Evolutionary conservation across 2,329 filamentous ascomycete species (phyloP).

Genomic region (Verticillium nubilum): DNA sequence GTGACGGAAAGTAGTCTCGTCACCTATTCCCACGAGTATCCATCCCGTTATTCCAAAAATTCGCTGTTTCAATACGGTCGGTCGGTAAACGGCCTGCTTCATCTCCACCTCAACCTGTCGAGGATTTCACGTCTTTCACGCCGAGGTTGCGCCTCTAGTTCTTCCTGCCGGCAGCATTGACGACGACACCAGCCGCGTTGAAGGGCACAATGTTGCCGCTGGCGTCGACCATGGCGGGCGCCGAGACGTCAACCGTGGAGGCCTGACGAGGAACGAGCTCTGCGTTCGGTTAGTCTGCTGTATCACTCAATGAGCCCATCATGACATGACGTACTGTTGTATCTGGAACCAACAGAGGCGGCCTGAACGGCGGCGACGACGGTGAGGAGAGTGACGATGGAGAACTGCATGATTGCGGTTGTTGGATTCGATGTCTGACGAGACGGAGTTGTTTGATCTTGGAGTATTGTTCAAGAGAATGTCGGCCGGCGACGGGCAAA

Average conservation of each 20-base stretch:
- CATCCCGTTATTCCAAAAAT: not conserved
- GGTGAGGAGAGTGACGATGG: constrained; percentile 38
- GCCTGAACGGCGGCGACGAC: constrained; percentile 42
- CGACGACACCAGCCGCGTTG: constrained; percentile 31
- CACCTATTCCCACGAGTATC: not conserved
- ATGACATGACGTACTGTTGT: constrained; percentile 13
- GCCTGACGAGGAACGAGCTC: constrained; percentile 26
- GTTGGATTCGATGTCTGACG: not conserved
- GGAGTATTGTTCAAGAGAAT: constrained; percentile 17
- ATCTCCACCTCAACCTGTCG: not conserved
- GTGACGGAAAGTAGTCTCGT: not conserved
- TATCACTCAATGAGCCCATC: not conserved
- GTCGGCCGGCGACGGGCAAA: constrained; percentile 49
- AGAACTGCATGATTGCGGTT: constrained; percentile 48
- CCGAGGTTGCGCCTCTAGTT: not conserved
- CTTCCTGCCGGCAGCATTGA: not conserved
- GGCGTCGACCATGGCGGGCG: constrained; percentile 39
- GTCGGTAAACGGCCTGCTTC: not conserved
- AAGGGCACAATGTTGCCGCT: constrained; percentile 41
- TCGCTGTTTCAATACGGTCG: not conserved
- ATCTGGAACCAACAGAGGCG: constrained; percentile 16
- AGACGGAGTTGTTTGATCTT: constrained; percentile 12
- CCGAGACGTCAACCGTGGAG: constrained; percentile 25
- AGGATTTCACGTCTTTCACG: not conserved
- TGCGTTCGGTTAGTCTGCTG: constrained; percentile 11